Evolutionary conservation across 768 basidiomycete species (phyloP).

Genomic region (Pleurotus sapidus): DNA sequence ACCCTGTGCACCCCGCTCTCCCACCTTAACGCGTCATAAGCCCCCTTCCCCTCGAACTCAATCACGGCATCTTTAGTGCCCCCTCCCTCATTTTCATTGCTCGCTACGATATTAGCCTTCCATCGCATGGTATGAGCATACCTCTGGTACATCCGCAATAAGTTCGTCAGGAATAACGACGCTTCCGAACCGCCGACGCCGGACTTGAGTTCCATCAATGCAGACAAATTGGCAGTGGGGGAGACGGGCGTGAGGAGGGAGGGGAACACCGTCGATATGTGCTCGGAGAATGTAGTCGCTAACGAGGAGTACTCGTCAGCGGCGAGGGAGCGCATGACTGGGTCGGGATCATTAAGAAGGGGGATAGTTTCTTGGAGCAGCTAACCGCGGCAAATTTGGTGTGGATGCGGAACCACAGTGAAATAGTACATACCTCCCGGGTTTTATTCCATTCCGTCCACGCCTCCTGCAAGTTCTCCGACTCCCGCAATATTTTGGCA

Average conservation of each 20-base stretch:
- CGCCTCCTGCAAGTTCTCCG: conserved; percentile 62
- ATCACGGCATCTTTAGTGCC: conserved; percentile 77
- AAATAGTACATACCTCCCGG: conserved; percentile 44
- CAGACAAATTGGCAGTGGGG: conserved; percentile 61
- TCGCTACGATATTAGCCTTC: conserved; percentile 58
- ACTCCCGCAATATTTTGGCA: conserved; percentile 63
- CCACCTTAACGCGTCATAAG: conserved; percentile 78
- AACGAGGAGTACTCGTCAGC: conserved; percentile 59
- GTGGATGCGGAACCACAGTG: not conserved
- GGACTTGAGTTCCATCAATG: conserved; percentile 86
- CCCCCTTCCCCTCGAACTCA: conserved; percentile 74
- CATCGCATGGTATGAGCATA: conserved; percentile 56
- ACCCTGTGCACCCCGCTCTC: conserved; percentile 97
- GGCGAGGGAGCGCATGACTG: conserved; percentile 72
- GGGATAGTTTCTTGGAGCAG: conserved; percentile 58
- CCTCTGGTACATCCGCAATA: conserved; percentile 81
- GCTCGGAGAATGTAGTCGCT: conserved; percentile 26
- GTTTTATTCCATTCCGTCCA: conserved; percentile 66
- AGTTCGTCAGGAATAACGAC: conserved; percentile 72
- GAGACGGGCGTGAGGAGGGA: conserved; percentile 72
- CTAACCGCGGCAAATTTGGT: conserved; percentile 38
- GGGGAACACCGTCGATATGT: conserved; percentile 54
- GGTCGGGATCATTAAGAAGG: conserved; percentile 72
- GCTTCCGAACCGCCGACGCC: conserved; percentile 93
- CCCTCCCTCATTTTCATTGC: conserved; percentile 55